Evolutionary conservation across 73 alveolate species (phyloP), one percentile per base, ranked within the genome.

Genomic region (Paramecium pentaurelia): DNA sequence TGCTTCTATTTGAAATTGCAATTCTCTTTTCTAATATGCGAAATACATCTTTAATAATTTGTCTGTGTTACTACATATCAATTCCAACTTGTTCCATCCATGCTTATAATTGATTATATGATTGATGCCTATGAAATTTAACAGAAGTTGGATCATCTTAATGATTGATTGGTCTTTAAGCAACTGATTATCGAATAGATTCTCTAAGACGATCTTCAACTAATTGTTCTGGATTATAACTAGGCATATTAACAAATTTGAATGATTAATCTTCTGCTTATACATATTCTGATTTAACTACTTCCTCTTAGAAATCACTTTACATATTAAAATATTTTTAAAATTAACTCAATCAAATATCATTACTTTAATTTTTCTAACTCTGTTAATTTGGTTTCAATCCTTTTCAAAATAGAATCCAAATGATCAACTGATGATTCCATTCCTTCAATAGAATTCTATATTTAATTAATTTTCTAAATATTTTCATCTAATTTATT

Each of bases 341-440:
- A 54, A 54, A 54, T 18, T 6, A 49, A 54, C 32, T 54, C 70
- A 54, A 54, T 54, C 70, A 54, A 34, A 54, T 54, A 80, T 80
- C 91, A 80, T 47, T 42, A 16, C 58, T 80, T 80, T 12, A 80
- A 28, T 14, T 47, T 80, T 47, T 80, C 91, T 27, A 80, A 42
- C 14, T 80, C 91, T 80, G 77, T 45, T 8, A 80, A 47, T 44
- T 80, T 80, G 11, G 12, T 45, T 80, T 80, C 91, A 27, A 80
- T 27, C 12, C 91, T 42, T 36, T 49, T 80, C 38, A 80, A 45
- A 6, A 80, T 42, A 5, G 75, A 38, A 42, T 80, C 91, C 6
- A 80, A 45, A 47, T 80, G 73, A 47, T 80, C 91, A 8, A 80
- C 91, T 10, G 91, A 42, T 45, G 91, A 80, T 80, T 80, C 91